Percentiles rank a stretch among this genome's conserved stretches.
Conservation (phyloP, 306 rosid species). For the Vachellia pachyceras region DNA sequence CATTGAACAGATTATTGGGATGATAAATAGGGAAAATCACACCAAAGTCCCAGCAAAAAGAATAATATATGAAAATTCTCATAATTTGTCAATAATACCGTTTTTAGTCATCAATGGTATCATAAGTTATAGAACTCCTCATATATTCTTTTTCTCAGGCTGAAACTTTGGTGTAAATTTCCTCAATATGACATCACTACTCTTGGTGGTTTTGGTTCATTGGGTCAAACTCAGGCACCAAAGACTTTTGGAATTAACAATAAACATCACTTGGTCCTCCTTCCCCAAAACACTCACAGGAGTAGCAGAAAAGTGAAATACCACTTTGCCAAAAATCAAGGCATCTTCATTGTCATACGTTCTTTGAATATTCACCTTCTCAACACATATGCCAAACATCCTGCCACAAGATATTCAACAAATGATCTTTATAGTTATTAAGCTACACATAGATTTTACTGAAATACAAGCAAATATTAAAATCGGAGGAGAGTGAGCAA, state of each 20-base stretch:
- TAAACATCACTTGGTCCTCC: background rate
- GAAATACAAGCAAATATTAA: too few species aligned
- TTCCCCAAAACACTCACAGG: background rate
- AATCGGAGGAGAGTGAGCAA: background rate
- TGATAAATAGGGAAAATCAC: too few species aligned
- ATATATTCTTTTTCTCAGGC: too few species aligned
- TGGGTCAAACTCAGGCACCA: background rate
- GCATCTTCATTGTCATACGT: background rate
- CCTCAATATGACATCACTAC: background rate
- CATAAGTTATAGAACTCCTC: too few species aligned
- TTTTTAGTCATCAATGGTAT: too few species aligned
- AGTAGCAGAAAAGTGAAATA: background rate
- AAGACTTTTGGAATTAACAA: background rate
- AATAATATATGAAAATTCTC: too few species aligned
- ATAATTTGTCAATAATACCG: too few species aligned
- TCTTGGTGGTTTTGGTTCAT: background rate
- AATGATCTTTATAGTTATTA: background rate
- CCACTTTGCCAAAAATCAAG: background rate
- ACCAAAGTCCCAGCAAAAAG: too few species aligned
- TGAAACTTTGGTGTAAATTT: too few species aligned
- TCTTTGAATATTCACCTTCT: background rate
- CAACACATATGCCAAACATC: background rate
- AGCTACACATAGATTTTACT: too few species aligned
- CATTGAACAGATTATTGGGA: background rate
- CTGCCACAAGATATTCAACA: background rate